Evolutionary conservation across 1,139 yeast species (phyloP).

Genomic region (Candida albicans): DNA sequence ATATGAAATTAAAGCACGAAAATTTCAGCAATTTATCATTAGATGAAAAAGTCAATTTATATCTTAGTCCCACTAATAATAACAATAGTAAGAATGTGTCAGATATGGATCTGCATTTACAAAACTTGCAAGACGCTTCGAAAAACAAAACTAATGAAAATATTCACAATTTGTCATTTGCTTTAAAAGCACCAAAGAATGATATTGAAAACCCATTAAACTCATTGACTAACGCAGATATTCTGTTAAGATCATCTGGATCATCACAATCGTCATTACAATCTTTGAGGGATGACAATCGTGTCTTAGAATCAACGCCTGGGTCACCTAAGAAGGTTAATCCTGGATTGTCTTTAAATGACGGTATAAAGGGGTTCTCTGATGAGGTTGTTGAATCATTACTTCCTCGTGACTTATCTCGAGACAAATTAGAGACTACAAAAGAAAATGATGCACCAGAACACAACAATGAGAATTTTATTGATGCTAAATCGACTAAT

Average conservation of each 20-base stretch:
- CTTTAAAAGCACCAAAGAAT: conserved; percentile 27
- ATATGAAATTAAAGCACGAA: conserved; percentile 23
- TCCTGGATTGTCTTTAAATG: conserved; percentile 39
- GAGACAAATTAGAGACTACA: conserved; percentile 5
- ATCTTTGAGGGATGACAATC: conserved; percentile 39
- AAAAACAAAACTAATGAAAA: conserved; percentile 31
- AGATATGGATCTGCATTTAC: conserved; percentile 40
- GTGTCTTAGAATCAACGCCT: conserved; percentile 30
- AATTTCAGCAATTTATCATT: conserved; percentile 34
- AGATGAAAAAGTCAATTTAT: conserved; percentile 41
- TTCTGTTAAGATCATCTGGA: conserved; percentile 37
- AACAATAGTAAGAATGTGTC: conserved; percentile 11
- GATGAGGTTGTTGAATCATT: conserved; percentile 39
- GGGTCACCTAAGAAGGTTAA: conserved; percentile 21
- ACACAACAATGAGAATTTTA: no score
- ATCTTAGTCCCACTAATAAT: conserved; percentile 18
- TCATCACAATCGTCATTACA: conserved; percentile 49
- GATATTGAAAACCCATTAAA: conserved; percentile 36
- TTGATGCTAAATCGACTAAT: no score
- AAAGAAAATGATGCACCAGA: conserved; percentile 1
- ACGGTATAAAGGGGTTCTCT: conserved; percentile 48
- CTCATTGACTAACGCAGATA: conserved; percentile 33
- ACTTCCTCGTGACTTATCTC: conserved; percentile 24
- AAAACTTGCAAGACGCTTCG: conserved; percentile 29
- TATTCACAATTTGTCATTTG: conserved; percentile 38